Percentiles rank a stretch among this genome's conserved stretches.
phyloP scores from a whole-genome alignment of 2,329 filamentous ascomycete genomes.

The Diaporthe vaccinii region DNA sequence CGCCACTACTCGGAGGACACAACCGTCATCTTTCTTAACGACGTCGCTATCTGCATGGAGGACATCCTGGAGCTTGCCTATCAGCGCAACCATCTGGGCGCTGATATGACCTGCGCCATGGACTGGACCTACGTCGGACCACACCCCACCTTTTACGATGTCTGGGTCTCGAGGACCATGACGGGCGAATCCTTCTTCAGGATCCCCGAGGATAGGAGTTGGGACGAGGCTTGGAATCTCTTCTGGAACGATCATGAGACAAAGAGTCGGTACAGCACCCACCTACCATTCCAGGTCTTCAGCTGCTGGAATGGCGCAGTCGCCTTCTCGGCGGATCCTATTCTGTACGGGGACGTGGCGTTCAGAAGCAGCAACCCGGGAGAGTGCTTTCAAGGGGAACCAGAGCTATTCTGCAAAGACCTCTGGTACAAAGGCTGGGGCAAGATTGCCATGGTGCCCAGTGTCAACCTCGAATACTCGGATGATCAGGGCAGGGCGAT shows the following conservation, averaged over 20 bases:
- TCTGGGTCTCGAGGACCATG: slow-evolving; percentile 67
- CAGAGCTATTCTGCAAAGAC: slow-evolving; percentile 69
- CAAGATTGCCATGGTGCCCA: slow-evolving; percentile 69
- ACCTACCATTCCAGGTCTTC: slow-evolving; percentile 70
- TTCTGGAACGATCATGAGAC: slow-evolving; percentile 64
- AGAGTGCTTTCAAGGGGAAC: slow-evolving; percentile 69
- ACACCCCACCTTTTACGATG: slow-evolving; percentile 68
- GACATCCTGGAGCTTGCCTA: slow-evolving; percentile 70
- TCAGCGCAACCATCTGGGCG: slow-evolving; percentile 60
- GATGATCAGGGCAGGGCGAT: slow-evolving; percentile 58
- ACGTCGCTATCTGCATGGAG: slow-evolving; percentile 65
- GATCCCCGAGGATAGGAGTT: slow-evolving; percentile 63
- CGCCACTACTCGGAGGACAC: slow-evolving; percentile 51
- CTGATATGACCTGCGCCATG: slow-evolving; percentile 71
- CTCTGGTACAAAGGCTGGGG: slow-evolving; percentile 64
- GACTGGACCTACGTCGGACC: slow-evolving; percentile 65
- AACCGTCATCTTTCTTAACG: slow-evolving; percentile 66
- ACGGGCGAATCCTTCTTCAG: slow-evolving; percentile 68
- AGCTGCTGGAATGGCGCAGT: slow-evolving; percentile 72
- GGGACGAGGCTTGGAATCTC: slow-evolving; percentile 62
- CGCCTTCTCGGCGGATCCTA: slow-evolving; percentile 61
- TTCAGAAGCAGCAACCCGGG: slow-evolving; percentile 57
- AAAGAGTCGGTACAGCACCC: slow-evolving; percentile 49
- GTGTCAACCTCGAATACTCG: slow-evolving; percentile 68
- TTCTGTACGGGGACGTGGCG: slow-evolving; percentile 57